Conservation (phyloP, 1,284 basidiomycete genomes). For the Pseudozyma hubeiensis region DNA sequence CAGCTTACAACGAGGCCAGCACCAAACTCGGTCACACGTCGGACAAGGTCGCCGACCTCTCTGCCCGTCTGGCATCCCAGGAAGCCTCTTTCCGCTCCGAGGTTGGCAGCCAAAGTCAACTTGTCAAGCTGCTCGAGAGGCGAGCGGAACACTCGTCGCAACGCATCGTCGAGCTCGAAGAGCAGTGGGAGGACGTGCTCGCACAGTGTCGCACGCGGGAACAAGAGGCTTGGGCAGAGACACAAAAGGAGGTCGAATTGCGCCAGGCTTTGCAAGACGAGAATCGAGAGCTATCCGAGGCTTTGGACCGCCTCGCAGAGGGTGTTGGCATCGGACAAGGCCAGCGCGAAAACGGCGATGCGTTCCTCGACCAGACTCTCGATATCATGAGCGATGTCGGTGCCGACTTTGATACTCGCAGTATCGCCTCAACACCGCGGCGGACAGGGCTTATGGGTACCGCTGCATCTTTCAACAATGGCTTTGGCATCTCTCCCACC, state of each 20-base stretch:
- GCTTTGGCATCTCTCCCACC: slow-evolving; percentile 73
- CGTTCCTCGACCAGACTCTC: slow-evolving; percentile 27
- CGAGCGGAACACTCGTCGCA: slow-evolving; percentile 82
- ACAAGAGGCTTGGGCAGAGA: slow-evolving; percentile 75
- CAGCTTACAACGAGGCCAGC: slow-evolving; percentile 76
- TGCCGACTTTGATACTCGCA: slow-evolving; percentile 31
- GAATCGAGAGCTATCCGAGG: slow-evolving; percentile 63
- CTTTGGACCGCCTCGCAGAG: slow-evolving; percentile 64
- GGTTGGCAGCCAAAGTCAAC: slow-evolving; percentile 77
- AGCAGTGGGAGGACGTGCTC: slow-evolving; percentile 79
- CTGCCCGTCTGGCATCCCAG: slow-evolving; percentile 80
- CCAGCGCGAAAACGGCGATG: slow-evolving; percentile 43
- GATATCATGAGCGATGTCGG: slow-evolving; percentile 35
- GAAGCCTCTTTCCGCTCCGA: slow-evolving; percentile 82
- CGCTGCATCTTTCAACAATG: slow-evolving; percentile 39
- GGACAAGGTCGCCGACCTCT: slow-evolving; percentile 78
- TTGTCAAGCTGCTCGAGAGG: slow-evolving; percentile 83
- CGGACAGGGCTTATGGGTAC: slow-evolving; percentile 35
- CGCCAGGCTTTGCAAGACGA: slow-evolving; percentile 70
- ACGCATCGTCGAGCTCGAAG: slow-evolving; percentile 81
- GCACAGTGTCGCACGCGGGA: slow-evolving; percentile 79
- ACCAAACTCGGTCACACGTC: slow-evolving; percentile 79
- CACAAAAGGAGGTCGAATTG: slow-evolving; percentile 72
- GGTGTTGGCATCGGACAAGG: slow-evolving; percentile 61
- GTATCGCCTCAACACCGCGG: slow-evolving; percentile 31